These are phyloP conservation scores for Trichoderma virens DNA, from an alignment of 495 filamentous ascomycete genomes.

Conservation along the genomic window DNA sequence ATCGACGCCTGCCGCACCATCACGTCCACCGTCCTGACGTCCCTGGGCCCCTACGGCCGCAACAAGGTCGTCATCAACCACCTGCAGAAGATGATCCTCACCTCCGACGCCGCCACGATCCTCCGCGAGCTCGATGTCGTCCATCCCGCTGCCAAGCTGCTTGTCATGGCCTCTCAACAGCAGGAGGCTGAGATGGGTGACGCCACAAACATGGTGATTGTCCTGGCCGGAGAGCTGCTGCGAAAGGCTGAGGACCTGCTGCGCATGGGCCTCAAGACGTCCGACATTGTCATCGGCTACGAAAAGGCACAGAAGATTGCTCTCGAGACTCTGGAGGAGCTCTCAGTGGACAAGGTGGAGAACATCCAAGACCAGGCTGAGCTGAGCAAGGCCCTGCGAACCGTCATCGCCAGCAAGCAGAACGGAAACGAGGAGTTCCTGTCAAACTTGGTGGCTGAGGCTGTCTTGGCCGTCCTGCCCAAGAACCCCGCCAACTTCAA, in stretches of 20 bases:
- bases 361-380: constrained; percentile 71
- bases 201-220: constrained; percentile 94
- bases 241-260: constrained; percentile 96
- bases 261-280: constrained; percentile 91
- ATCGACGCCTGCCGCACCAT: constrained; percentile 98
- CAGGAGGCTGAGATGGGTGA: constrained; percentile 99
- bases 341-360: constrained; percentile 84
- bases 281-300: constrained; percentile 91
- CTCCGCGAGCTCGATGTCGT: constrained; percentile 96
- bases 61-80: constrained; percentile 99
- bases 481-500: constrained; percentile 99
- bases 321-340: constrained; percentile 74
- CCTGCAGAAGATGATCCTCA: constrained; percentile 98
- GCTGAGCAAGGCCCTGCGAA: constrained; percentile 90
- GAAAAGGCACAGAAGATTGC: constrained; percentile 89
- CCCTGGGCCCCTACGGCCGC: constrained; percentile 91
- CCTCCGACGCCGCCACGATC: constrained; percentile 95
- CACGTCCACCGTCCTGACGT: constrained; percentile 90
- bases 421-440: constrained; percentile 84
- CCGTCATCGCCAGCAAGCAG: constrained; percentile 95
- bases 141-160: constrained; percentile 92
- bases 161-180: constrained; percentile 99
- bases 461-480: constrained; percentile 86
- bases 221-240: constrained; percentile 90
- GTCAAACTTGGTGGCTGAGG: constrained; percentile 81